Evolutionary conservation across 1,284 basidiomycete species (phyloP), one percentile per base, ranked within the genome.

Genomic region (Naganishia liquefaciens): DNA sequence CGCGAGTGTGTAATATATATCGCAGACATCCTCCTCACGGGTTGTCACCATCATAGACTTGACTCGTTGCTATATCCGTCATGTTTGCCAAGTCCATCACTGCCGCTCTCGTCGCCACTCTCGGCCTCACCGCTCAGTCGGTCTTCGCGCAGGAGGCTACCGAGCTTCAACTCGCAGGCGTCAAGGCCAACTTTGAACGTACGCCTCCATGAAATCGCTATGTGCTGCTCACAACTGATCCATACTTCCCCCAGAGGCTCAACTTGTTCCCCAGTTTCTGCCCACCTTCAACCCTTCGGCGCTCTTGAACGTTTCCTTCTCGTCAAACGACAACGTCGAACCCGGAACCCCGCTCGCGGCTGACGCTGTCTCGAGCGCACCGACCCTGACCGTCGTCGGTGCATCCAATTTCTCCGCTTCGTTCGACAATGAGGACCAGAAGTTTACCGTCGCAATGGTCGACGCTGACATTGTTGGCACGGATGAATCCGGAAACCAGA

Each of bases 381-480:
- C 47, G 9, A 30, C 28, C 15, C 46, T 42, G 27, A 47, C 43
- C 39, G 70, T 75, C 28, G 30, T 64, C 23, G 69, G 72, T 28
- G 68, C 63, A 6, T 55, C 63, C 21, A 72, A 71, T 51, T 70
- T 68, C 10, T 64, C 70, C 21, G 23, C 54, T 17, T n/a, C 47
- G 3, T 42, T 37, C 50, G 28, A n/a, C 6, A 27, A 27, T 13
- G 47, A 30, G 27, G 42, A 30, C 19, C 33, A 30, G 10, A 43
- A 52, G 13, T 63, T 64, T 43, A 89, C 88, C n/a, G 73, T 90
- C 60, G 79, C 82, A 40, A 87, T 90, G 84, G 82, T 86, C 39
- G 88, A 90, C 71, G 87, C 87, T 11, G 85, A 83, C 64, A 72
- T 81, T 33, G 84, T 85, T 42, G 87, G 87, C 47, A 74, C 81